These are phyloP conservation scores for Symbiodinium natans DNA, from an alignment of 73 alveolate genomes.

Conservation along the genomic window DNA sequence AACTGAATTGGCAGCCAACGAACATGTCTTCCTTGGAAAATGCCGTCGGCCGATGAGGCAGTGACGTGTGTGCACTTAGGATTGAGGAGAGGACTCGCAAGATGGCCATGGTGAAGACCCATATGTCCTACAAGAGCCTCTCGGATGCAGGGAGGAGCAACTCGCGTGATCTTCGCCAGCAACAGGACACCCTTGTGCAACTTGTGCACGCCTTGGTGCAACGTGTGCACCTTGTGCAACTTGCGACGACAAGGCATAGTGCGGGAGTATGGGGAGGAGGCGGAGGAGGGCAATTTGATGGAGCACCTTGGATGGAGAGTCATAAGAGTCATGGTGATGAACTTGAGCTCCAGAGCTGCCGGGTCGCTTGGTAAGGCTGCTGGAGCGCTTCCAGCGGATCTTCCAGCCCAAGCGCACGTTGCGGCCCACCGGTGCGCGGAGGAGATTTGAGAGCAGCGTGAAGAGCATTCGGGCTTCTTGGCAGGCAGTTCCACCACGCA, in stretches of 20 bases:
- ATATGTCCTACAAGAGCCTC: constrained; percentile 84
- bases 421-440: constrained; percentile 62
- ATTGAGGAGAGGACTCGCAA: constrained; percentile 46
- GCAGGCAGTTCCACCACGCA: no score
- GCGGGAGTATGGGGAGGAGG: constrained; percentile 83
- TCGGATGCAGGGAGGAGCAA: neutral
- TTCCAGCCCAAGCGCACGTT: constrained; percentile 86
- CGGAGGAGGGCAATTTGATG: constrained; percentile 69
- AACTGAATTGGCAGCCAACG: neutral
- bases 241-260: no score
- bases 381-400: constrained; percentile 68
- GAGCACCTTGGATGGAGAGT: constrained; percentile 11
- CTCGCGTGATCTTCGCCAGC: no score
- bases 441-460: constrained; percentile 77
- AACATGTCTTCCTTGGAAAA: no score
- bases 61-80: no score
- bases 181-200: no score
- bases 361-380: no score
- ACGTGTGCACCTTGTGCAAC: no score
- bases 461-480: constrained; percentile 62
- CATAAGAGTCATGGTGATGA: neutral
- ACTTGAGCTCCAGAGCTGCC: no score
- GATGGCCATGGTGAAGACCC: constrained; percentile 90
- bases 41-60: no score
- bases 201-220: no score